Evolutionary conservation across 441 rosid genomes (phyloP), one percentile per base, ranked within the genome.

Genomic region (Jatropha multifida): DNA sequence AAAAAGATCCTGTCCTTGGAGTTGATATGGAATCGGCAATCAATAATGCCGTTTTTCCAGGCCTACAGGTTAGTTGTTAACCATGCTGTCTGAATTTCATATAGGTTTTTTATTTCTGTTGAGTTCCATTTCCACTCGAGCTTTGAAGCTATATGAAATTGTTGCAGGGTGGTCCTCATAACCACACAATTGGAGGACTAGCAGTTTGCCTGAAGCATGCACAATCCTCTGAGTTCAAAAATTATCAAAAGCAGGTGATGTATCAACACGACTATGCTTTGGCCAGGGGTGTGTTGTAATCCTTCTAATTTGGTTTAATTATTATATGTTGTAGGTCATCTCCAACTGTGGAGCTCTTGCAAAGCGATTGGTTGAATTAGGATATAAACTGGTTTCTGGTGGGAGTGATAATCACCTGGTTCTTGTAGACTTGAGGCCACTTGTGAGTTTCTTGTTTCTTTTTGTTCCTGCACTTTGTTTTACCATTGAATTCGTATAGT

Each of bases 31-130:
- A 91, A 84, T 78, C 94, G 73, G 94, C 98, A 66, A 81, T 94
- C 74, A 94, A 94, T 83, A 94, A 94, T 87, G 97, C 94, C 26
- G 97, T 94, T 76, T 94, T 94, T 78, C 97, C 97, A 11, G 97
- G 98, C 78, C 82, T 94, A 67, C 94, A 94, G 94, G 98, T 92
- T 64, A 75, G 81, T 77, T 17, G 6, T 51, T 55, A 17, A 4
- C 12, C 8, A 27, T 17, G 32, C 32, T 32, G 9, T 76, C 17
- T 3, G 32, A 63, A 54, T 40, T 46, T 62, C 4, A 54, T 44
- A 62, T 58, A 41, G 72, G 32, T 26, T 18, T 4, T 68, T 61
- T 58, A 23, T 15, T n/a, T 64, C 18, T 63, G 23, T 27, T 42
- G 14, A 26, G 44, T 41, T 20, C 26, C 37, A 73, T 23, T 44